Conservation (phyloP, 305 asterid genomes). For the Fraxinus albicans region DNA sequence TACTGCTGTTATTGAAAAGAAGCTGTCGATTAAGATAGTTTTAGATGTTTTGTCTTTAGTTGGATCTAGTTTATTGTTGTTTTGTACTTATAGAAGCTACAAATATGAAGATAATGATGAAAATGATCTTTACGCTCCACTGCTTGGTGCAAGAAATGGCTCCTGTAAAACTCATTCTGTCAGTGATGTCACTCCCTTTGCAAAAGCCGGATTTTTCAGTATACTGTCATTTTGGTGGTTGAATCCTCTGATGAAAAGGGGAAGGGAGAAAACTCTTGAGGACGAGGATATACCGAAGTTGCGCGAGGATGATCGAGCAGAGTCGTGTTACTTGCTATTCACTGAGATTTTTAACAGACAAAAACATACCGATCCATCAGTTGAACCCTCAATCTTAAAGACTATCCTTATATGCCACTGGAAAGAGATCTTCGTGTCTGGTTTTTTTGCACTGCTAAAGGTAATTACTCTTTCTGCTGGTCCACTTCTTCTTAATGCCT, state of each 20-base stretch:
- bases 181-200: not conserved
- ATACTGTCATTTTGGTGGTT: slow-evolving; percentile 85
- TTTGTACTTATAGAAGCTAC: slow-evolving; percentile 25
- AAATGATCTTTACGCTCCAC: slow-evolving; percentile 10
- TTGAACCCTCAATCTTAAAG: slow-evolving; percentile 56
- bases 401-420: slow-evolving; percentile 61
- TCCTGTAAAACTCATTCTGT: not conserved
- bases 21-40: slow-evolving; percentile 24
- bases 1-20: slow-evolving; percentile 26
- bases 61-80: slow-evolving; percentile 44
- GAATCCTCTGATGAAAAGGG: slow-evolving; percentile 77
- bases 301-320: slow-evolving; percentile 66
- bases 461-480: slow-evolving; percentile 71
- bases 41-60: slow-evolving; percentile 29
- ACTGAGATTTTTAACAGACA: slow-evolving; percentile 40
- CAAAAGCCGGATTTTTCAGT: slow-evolving; percentile 50
- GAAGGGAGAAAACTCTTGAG: slow-evolving; percentile 68
- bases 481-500: slow-evolving; percentile 76
- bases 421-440: slow-evolving; percentile 66
- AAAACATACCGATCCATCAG: slow-evolving; percentile 39
- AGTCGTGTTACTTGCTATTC: slow-evolving; percentile 63
- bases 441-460: slow-evolving; percentile 73
- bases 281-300: slow-evolving; percentile 81
- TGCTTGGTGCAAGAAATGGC: not conserved
- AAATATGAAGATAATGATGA: slow-evolving; percentile 6